These are phyloP conservation scores for Penicillium malachiteum DNA, from an alignment of 495 filamentous ascomycete species.

Conservation along the genomic window DNA sequence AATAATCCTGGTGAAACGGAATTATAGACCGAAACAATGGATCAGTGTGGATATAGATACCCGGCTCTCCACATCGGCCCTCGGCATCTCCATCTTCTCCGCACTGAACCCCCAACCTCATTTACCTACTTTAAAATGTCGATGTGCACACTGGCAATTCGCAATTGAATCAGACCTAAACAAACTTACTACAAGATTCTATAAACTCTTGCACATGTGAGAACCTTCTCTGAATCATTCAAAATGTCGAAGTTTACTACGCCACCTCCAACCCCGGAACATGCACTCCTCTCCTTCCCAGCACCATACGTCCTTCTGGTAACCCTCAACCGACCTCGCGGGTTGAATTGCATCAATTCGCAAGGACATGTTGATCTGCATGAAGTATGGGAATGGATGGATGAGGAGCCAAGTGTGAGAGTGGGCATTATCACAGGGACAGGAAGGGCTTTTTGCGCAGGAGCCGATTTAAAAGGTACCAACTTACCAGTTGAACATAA, in stretches of 20 bases:
- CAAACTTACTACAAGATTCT: too few relatives aligned
- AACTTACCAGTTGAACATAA: too few relatives aligned
- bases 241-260: constrained; percentile 30
- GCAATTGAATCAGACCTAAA: too few relatives aligned
- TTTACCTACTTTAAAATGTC: too few relatives aligned
- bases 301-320: constrained; percentile 48
- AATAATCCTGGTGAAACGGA: too few relatives aligned
- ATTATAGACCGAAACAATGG: too few relatives aligned
- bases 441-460: constrained; percentile 59
- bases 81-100: constrained; percentile 31
- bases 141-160: too few relatives aligned
- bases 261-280: constrained; percentile 38
- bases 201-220: too few relatives aligned
- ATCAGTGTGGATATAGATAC: neutral
- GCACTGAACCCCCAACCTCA: constrained; percentile 11
- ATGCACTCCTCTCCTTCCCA: constrained; percentile 44
- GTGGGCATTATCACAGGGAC: constrained; percentile 56
- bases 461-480: constrained; percentile 56
- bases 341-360: constrained; percentile 52
- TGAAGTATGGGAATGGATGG: constrained; percentile 55
- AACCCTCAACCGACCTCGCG: constrained; percentile 46
- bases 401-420: constrained; percentile 52
- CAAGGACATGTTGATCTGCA: constrained; percentile 53
- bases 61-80: constrained; percentile 25
- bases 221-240: neutral